These are phyloP conservation scores for Mycena pura DNA, from an alignment of 768 basidiomycete species.

Conservation along the genomic window DNA sequence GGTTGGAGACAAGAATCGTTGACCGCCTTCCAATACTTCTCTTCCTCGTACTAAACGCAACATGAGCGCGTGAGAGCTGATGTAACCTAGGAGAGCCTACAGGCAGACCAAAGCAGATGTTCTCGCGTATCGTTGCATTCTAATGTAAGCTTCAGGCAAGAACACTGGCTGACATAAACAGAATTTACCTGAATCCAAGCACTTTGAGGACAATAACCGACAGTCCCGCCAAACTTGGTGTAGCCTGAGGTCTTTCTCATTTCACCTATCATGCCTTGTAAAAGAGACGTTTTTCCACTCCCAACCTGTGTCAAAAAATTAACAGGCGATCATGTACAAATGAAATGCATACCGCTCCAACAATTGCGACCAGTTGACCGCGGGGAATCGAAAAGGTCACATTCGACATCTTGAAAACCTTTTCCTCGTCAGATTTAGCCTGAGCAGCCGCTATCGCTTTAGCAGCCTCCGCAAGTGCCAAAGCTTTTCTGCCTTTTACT, in stretches of 20 bases:
- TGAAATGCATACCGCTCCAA: constrained; percentile 59
- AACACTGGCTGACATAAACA: background rate
- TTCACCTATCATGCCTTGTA: constrained; percentile 82
- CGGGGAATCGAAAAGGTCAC: constrained; percentile 73
- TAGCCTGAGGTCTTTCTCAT: constrained; percentile 76
- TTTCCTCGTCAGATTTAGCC: constrained; percentile 44
- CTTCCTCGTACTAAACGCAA: constrained; percentile 63
- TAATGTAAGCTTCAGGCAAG: constrained; percentile 29
- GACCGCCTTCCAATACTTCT: constrained; percentile 83
- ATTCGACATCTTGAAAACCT: constrained; percentile 67
- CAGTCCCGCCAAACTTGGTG: constrained; percentile 75
- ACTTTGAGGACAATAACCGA: constrained; percentile 85
- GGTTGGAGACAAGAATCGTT: constrained; percentile 79
- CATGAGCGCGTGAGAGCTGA: background rate
- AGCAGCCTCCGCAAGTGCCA: constrained; percentile 17
- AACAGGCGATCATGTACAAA: background rate
- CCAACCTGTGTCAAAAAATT: constrained; percentile 49
- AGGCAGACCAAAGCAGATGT: constrained; percentile 85
- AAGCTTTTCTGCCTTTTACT: constrained; percentile 33
- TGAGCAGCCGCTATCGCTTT: constrained; percentile 29
- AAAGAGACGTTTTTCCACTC: constrained; percentile 69
- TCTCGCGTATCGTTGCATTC: constrained; percentile 88
- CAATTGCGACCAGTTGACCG: constrained; percentile 84
- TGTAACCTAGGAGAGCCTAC: background rate
- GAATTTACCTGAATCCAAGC: constrained; percentile 84